Conservation (phyloP, 768 basidiomycete species). For the Nidularia pulvinata region DNA sequence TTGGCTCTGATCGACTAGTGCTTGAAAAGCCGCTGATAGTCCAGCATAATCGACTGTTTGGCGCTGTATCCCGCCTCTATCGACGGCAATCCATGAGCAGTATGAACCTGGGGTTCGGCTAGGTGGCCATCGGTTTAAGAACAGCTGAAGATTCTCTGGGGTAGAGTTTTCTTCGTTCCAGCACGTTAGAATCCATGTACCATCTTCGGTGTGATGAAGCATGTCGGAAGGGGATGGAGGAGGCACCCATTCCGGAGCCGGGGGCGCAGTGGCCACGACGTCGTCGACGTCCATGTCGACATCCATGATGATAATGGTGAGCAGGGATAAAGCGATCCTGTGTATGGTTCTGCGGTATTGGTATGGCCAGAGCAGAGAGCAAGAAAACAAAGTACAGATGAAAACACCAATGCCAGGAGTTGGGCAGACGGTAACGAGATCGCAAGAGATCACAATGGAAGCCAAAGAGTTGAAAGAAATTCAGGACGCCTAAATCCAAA, state of each 20-base stretch:
- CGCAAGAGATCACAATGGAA: too few relatives aligned
- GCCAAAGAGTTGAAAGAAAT: too few relatives aligned
- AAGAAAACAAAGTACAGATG: too few relatives aligned
- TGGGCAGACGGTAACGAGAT: too few relatives aligned
- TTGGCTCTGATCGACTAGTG: constrained; percentile 14
- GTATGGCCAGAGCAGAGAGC: too few relatives aligned
- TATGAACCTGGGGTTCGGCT: constrained; percentile 26
- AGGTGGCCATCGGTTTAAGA: constrained; percentile 33
- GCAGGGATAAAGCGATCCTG: too few relatives aligned
- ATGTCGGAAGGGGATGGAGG: neutral
- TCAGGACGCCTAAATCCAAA: too few relatives aligned
- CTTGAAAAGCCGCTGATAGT: constrained; percentile 11
- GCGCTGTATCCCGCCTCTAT: constrained; percentile 14
- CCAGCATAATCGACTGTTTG: constrained; percentile 9
- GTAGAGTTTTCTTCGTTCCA: constrained; percentile 21
- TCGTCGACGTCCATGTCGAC: neutral
- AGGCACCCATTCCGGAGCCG: neutral
- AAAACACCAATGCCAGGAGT: too few relatives aligned
- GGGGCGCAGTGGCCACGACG: neutral
- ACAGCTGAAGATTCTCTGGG: constrained; percentile 18
- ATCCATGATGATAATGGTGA: neutral
- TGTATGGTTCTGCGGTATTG: too few relatives aligned
- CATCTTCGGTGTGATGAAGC: neutral
- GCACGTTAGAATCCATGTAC: neutral
- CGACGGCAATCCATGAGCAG: constrained; percentile 31